Percentiles rank a stretch among this genome's conserved stretches.
Evolutionary conservation across 371 early-diverging fungal genomes (phyloP).

Genomic region (Smittium culicis): DNA sequence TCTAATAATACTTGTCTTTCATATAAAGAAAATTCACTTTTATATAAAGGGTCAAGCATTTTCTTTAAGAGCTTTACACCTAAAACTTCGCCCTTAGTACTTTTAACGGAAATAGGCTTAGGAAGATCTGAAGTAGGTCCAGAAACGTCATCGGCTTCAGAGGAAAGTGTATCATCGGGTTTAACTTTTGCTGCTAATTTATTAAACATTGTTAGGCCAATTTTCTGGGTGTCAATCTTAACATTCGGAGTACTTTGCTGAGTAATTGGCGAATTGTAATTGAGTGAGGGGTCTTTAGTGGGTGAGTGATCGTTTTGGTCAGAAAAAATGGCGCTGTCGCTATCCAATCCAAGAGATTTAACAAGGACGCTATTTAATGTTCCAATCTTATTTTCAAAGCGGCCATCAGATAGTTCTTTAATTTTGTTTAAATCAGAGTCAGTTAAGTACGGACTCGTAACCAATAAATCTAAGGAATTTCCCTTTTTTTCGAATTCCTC

Average conservation of each 20-base stretch:
- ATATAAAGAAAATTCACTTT: slow-evolving; percentile 42
- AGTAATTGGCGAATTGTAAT: background rate
- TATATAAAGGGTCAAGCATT: slow-evolving; percentile 45
- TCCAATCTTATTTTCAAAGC: slow-evolving; percentile 8
- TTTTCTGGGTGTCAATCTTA: slow-evolving; percentile 4
- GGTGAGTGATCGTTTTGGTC: background rate
- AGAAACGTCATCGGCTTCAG: background rate
- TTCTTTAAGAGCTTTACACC: slow-evolving; percentile 66
- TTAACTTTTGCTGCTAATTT: background rate
- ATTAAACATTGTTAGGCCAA: background rate
- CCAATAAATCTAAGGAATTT: slow-evolving; percentile 5
- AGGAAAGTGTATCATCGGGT: background rate
- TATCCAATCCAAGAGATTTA: background rate
- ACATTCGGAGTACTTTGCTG: background rate
- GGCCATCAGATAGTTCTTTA: background rate
- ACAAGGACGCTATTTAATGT: background rate
- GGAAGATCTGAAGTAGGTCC: background rate
- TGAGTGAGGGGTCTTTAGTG: background rate
- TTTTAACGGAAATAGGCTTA: background rate
- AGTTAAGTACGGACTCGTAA: background rate
- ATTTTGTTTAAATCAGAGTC: slow-evolving; percentile 3
- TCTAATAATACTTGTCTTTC: slow-evolving; percentile 74
- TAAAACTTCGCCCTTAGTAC: slow-evolving; percentile 13
- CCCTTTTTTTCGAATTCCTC: slow-evolving; percentile 3
- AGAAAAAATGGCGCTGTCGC: background rate